These are phyloP conservation scores for Xylaria grammica DNA, from an alignment of 495 filamentous ascomycete genomes.

Conservation along the genomic window DNA sequence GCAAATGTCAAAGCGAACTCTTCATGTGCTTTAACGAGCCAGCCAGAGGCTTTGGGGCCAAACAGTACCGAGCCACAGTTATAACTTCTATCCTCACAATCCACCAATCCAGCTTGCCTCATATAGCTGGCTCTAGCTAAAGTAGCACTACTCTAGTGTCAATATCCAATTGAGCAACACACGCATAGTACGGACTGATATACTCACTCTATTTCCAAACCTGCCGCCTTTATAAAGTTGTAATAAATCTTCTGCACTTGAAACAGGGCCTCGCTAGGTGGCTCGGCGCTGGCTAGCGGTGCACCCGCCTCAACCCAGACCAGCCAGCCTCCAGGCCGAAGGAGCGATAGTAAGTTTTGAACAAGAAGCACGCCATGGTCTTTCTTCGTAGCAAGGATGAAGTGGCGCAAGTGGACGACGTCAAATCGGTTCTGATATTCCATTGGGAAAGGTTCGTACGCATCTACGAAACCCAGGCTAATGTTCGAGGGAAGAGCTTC, in stretches of 20 bases:
- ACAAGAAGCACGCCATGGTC: neutral
- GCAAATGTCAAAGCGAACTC: neutral
- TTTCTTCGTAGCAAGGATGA: slow-evolving; percentile 2
- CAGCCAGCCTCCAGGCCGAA: slow-evolving; percentile 10
- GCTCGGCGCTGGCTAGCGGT: neutral
- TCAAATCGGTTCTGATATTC: neutral
- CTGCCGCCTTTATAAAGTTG: neutral
- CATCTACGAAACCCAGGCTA: neutral
- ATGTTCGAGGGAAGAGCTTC: slow-evolving; percentile 1
- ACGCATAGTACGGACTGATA: neutral
- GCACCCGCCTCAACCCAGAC: neutral
- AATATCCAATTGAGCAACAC: neutral
- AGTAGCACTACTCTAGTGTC: neutral
- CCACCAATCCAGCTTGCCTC: neutral
- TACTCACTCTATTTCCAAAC: neutral
- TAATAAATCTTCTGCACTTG: neutral
- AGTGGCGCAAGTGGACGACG: slow-evolving; percentile 7
- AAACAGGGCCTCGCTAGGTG: neutral
- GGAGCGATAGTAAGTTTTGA: slow-evolving; percentile 6
- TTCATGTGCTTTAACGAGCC: neutral
- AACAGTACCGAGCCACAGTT: neutral
- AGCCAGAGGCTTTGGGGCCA: neutral
- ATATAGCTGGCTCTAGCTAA: slow-evolving; percentile 10
- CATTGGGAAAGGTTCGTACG: neutral
- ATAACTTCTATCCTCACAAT: neutral